These are phyloP conservation scores for Candida sanyaensis DNA, from an alignment of 1,139 yeast genomes.

Conservation along the genomic window DNA sequence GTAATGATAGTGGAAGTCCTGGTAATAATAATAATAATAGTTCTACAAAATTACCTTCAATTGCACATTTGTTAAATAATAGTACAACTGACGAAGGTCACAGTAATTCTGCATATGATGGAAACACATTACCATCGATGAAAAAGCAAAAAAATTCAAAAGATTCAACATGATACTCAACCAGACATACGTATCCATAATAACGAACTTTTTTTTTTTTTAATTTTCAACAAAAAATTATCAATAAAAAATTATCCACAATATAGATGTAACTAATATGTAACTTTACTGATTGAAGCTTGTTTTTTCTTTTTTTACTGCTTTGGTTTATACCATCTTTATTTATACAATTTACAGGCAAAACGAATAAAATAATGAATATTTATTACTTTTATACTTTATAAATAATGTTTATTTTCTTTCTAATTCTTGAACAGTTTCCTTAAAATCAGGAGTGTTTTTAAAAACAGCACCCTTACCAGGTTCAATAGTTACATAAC, in stretches of 20 bases:
- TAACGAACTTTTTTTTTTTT: no score
- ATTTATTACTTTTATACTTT: not conserved
- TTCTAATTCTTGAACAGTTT: slow-evolving; percentile 35
- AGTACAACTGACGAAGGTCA: not conserved
- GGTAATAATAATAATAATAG: not conserved
- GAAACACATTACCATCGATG: slow-evolving; percentile 11
- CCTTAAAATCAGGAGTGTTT: slow-evolving; percentile 44
- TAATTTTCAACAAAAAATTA: no score
- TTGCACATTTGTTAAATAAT: slow-evolving; percentile 12
- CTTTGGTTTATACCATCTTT: no score
- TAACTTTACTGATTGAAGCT: no score
- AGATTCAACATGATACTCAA: slow-evolving; percentile 2
- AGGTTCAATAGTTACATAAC: slow-evolving; percentile 43
- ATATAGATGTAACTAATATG: no score
- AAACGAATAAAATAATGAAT: not conserved
- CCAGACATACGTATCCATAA: no score
- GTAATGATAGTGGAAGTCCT: not conserved
- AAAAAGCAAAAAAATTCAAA: slow-evolving; percentile 12
- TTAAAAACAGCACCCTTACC: slow-evolving; percentile 42
- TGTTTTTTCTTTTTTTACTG: no score
- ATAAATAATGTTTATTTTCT: not conserved
- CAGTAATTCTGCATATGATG: slow-evolving; percentile 3
- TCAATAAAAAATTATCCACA: no score
- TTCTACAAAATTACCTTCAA: slow-evolving; percentile 13
- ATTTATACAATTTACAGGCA: no score